Evolutionary conservation across 805 yeast genomes (phyloP), one percentile per base, ranked within the genome.

Genomic region (Barnettozyma pratensis): DNA sequence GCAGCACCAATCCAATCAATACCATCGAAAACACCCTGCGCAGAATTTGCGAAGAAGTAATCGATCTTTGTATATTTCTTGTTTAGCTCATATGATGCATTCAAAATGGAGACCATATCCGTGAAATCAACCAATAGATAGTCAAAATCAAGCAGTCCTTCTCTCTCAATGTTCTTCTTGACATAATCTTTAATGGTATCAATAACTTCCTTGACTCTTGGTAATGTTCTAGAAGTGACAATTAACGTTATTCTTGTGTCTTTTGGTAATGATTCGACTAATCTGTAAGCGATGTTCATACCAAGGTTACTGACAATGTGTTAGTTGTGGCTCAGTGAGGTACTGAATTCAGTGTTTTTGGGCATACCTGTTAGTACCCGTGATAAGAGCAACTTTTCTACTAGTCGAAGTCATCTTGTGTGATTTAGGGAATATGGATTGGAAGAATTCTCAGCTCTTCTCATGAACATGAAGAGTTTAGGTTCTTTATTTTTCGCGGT

Each of bases 101-200:
- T 75, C 30, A 87, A 69, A 11, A 91, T 78, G 1, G 96, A 87
- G 8, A 88, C 84, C 96, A 91, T 89, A 59, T 87, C 80, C 10
- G 91, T 77, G 64, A 92, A 90, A 63, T 94, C 98, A n/a, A 94
- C 81, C 43, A 94, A 69, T 2, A 91, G 61, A 58, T 94, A 94
- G 67, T 94, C 99, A 60, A 84, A 92, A 60, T 88, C 95, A 6
- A 90, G 74, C 30, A 74, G 70, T 0, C 82, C 86, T 2, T 68
- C 63, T 41, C 88, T 73, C n/a, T 67, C 57, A 4, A 61, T 49
- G 41, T 66, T 67, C 4, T 63, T 61, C 11, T 25, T 7, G 4
- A 65, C 74, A 62, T 73, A 75, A 7, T 66, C 60, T 50, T 80
- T 76, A 50, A 89, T 79, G 41, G 68, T 66, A 28, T 71, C 73